phyloP scores from a whole-genome alignment of 768 basidiomycete species.

The Mycena galopus region DNA sequence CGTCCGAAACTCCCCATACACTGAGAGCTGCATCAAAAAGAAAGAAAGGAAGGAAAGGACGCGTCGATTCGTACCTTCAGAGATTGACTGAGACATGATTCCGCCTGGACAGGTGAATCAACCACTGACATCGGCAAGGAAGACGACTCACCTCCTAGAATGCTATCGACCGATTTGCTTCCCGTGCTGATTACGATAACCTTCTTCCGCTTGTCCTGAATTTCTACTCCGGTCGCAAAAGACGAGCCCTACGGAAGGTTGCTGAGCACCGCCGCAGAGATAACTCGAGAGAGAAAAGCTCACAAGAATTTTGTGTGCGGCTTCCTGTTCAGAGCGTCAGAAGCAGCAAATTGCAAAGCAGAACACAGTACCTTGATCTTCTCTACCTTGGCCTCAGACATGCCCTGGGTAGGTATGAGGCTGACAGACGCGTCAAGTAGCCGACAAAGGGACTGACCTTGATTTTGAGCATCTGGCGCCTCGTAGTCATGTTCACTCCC shows the following conservation, averaged over 20 bases:
- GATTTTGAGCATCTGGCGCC: conserved; percentile 91
- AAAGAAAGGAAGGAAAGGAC: neutral
- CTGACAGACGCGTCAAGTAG: conserved; percentile 22
- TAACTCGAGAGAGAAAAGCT: conserved; percentile 30
- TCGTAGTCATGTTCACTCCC: conserved; percentile 92
- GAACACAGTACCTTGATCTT: conserved; percentile 80
- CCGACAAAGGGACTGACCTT: conserved; percentile 66
- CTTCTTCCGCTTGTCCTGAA: conserved; percentile 87
- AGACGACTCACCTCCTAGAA: conserved; percentile 78
- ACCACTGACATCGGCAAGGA: neutral
- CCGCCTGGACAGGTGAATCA: conserved; percentile 68
- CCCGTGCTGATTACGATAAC: conserved; percentile 92
- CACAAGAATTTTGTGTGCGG: conserved; percentile 89
- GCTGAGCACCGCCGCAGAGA: neutral
- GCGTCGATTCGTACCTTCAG: conserved; percentile 71
- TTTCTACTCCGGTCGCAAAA: conserved; percentile 91
- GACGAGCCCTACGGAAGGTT: conserved; percentile 77
- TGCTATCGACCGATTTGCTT: conserved; percentile 90
- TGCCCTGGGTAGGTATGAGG: conserved; percentile 67
- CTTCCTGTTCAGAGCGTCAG: conserved; percentile 71
- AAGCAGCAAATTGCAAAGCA: conserved; percentile 3
- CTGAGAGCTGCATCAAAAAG: conserved; percentile 52
- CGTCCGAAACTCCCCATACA: conserved; percentile 96
- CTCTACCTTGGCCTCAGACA: conserved; percentile 97
- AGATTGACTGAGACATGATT: conserved; percentile 92